Base-by-base conservation (phyloP, 139 green algal genomes). In the Asterochloris sp. region DNA sequence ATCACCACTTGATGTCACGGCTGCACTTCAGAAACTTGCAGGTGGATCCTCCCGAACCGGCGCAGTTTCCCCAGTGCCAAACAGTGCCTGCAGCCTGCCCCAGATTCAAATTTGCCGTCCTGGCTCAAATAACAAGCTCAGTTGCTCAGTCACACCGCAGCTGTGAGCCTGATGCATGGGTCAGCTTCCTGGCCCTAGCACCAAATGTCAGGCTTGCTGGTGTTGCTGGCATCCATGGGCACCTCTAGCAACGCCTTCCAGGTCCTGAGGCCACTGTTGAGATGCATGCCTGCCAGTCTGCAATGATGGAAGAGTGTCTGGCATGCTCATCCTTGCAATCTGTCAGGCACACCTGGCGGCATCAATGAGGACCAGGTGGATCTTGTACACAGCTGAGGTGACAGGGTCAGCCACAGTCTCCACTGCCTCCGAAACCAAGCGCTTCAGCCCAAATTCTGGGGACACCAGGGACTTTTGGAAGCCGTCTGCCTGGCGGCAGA, bases 381-480 rank as follows among this genome's bases (percentile, higher is more conserved):
- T 89, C 21, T 86, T 82, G 74, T 91, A 84, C 76, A 97, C 94
- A 75, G 87, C 91, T 0, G 66, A 81, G 76, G 90, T 86, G 11
- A 95, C 93, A 19, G 92, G 91, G 11, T 87, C 87, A 60, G 91
- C 82, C 54, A 85, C 84, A 84, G 97, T 89, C 11, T 90, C 91
- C 80, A 95, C 85, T 21, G 79, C 86, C 27, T 92, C 88, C 74
- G 86, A 74, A 75, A 97, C 90, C 77, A 95, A 88, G 13, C 92
- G 89, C 62, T 82, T 78, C 73, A 98, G 89, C 38, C 95, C 95
- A n/a, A 84, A 85, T 82, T 98, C 94, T 14, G 95, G 95, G 0
- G 95, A 97, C 19, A 98, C 91, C 73, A 98, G 69, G 85, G 95
- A 91, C 16, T 91, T 87, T 85, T 98, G 94, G 84, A 96, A 98